Conservation (phyloP, 78 protist species). For the Dictyostelium firmibasis region DNA sequence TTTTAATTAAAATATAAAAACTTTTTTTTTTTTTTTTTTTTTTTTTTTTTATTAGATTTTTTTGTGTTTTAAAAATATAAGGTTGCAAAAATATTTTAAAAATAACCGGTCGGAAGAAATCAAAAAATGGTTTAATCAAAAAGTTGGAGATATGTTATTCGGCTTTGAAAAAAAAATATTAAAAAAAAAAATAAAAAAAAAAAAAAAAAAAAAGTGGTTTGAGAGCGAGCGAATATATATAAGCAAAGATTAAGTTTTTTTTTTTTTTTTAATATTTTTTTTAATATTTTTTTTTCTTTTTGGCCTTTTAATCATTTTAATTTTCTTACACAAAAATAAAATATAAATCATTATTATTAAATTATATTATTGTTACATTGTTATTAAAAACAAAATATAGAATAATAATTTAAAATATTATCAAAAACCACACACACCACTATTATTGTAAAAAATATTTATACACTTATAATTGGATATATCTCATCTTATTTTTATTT, state of each 20-base stretch:
- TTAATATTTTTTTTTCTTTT: not conserved
- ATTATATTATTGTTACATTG: no score
- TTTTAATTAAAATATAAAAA: not conserved
- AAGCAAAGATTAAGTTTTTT: not conserved
- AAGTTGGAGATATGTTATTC: not conserved
- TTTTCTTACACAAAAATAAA: not conserved
- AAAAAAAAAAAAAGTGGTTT: not conserved
- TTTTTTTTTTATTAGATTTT: not conserved
- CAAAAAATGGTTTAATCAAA: not conserved
- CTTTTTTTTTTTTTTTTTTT: not conserved
- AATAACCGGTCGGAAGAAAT: not conserved
- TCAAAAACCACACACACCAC: not conserved
- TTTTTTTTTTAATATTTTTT: not conserved
- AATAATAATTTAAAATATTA: no score
- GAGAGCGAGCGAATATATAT: not conserved
- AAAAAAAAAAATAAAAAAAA: not conserved
- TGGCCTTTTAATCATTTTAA: not conserved
- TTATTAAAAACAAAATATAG: no score
- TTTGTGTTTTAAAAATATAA: no score
- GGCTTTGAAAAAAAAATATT: not conserved
- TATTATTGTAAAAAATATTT: not conserved
- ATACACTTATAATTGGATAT: not conserved
- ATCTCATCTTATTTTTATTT: not conserved
- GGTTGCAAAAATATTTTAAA: not conserved
- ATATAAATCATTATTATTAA: not conserved